phyloP scores from a whole-genome alignment of 139 green algal species.

The Chlorella ohadii region DNA sequence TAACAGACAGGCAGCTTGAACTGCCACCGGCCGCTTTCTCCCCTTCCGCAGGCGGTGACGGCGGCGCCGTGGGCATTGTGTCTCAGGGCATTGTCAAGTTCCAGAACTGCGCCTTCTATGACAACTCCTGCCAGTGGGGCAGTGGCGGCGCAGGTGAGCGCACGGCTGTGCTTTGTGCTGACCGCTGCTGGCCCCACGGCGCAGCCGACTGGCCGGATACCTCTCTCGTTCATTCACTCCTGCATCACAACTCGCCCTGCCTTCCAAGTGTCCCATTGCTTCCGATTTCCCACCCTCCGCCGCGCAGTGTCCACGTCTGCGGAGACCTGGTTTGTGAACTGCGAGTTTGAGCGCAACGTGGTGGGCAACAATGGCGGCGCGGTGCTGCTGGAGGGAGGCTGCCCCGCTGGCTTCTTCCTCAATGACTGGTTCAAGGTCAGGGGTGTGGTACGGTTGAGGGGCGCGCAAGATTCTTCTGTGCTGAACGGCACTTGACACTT shows the following conservation, averaged over 20 bases:
- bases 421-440: slow-evolving; percentile 10
- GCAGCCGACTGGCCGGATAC: too few relatives aligned
- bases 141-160: slow-evolving; percentile 28
- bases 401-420: slow-evolving; percentile 32
- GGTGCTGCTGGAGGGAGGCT: slow-evolving; percentile 38
- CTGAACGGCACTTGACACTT: too few relatives aligned
- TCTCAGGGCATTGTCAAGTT: slow-evolving; percentile 3
- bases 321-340: slow-evolving; percentile 33
- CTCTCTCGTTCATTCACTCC: too few relatives aligned
- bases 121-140: slow-evolving; percentile 32
- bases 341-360: slow-evolving; percentile 29
- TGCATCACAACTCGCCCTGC: too few relatives aligned
- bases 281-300: too few relatives aligned
- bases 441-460: too few relatives aligned
- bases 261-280: background rate
- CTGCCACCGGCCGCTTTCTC: background rate
- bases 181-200: background rate
- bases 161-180: too few relatives aligned
- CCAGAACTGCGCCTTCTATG: slow-evolving; percentile 29
- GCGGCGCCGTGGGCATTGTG: slow-evolving; percentile 18
- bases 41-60: slow-evolving; percentile 28
- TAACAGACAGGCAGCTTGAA: too few relatives aligned
- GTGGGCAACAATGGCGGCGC: slow-evolving; percentile 27
- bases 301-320: slow-evolving; percentile 19
- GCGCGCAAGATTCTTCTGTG: too few relatives aligned